Base-by-base conservation (phyloP, 495 filamentous ascomycete species). In the Aspergillus ostianus region DNA sequence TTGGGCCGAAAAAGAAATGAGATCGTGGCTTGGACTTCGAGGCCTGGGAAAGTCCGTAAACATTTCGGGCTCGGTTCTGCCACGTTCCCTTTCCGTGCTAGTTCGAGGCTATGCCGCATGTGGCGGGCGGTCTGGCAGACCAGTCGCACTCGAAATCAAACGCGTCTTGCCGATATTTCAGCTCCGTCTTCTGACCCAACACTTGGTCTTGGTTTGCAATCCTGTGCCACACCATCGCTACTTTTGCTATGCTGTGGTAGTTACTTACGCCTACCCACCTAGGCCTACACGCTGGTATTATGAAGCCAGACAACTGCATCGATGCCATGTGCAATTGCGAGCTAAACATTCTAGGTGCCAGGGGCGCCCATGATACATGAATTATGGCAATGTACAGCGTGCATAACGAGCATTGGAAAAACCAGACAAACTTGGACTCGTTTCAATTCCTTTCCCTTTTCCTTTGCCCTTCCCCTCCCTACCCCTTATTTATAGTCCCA, bases 41-140 rank as follows among this genome's bases (percentile, higher is more conserved):
- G 23, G 23, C 17, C 21, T 30, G 23, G 9, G 49, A 17, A 12
- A 5, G 18, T 4, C 49, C 15, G 4, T 51, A 51, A 53, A 49
- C 32, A 51, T 29, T 47, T 51, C 20, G 45, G 44, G 13, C 27
- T 44, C 30, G 41, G 60, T 70, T 70, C 68, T 70, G 68, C 65
- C 68, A 63, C 61, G 62, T 62, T 61, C 57, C 53, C 23, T 59
- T 56, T 62, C 56, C 19, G 46, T 49, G 51, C 29, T 60, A 58
- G 57, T 26, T 48, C 20, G 3, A 36, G 2, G 29, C 65, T 67
- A 67, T 18, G 36, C 62, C 52, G 6, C 6, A 44, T 60, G 53
- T 0, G 54, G 65, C 45, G 21, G 62, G 65, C 66, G 66, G 66
- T 68, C 47, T 53, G 60, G 26, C n/a, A 15, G 13, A 17, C 51